phyloP scores from a whole-genome alignment of 768 basidiomycete species.

The Amanita molliuscula region DNA sequence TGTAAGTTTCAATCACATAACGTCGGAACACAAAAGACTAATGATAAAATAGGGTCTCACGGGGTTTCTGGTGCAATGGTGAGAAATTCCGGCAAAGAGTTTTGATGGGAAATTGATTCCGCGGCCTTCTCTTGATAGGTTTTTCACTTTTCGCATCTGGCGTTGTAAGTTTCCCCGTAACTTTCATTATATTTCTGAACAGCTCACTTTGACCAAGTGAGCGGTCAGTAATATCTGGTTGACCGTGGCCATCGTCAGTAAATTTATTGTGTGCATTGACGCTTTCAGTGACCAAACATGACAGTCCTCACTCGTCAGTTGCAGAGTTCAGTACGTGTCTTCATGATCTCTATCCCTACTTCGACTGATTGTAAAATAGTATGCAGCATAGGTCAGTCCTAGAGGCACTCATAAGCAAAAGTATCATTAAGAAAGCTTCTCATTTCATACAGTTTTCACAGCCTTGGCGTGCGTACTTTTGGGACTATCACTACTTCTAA shows the following conservation, averaged over 20 bases:
- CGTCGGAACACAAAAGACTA: background rate
- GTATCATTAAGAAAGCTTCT: background rate
- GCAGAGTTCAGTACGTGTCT: conserved; percentile 16
- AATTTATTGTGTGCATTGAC: background rate
- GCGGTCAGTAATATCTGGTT: conserved; percentile 14
- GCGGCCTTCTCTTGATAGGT: conserved; percentile 10
- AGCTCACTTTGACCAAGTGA: conserved; percentile 14
- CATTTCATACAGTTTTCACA: conserved; percentile 20
- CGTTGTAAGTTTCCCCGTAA: conserved; percentile 12
- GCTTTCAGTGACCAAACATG: background rate
- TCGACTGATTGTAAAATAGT: conserved; percentile 8
- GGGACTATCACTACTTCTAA: background rate
- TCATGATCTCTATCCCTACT: background rate
- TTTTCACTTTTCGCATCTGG: conserved; percentile 19
- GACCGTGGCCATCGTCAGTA: conserved; percentile 12
- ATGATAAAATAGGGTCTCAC: conserved; percentile 27
- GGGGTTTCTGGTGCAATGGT: conserved; percentile 39
- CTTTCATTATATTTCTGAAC: background rate
- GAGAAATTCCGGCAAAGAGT: background rate
- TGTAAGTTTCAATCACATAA: conserved; percentile 15
- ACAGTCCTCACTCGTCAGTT: conserved; percentile 14
- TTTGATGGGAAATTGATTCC: background rate
- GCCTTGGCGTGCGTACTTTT: conserved; percentile 21
- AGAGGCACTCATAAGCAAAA: background rate
- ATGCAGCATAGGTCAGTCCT: conserved; percentile 13